Evolutionary conservation across 1,139 yeast species (phyloP).

Genomic region (Yamadazyma sp.): DNA sequence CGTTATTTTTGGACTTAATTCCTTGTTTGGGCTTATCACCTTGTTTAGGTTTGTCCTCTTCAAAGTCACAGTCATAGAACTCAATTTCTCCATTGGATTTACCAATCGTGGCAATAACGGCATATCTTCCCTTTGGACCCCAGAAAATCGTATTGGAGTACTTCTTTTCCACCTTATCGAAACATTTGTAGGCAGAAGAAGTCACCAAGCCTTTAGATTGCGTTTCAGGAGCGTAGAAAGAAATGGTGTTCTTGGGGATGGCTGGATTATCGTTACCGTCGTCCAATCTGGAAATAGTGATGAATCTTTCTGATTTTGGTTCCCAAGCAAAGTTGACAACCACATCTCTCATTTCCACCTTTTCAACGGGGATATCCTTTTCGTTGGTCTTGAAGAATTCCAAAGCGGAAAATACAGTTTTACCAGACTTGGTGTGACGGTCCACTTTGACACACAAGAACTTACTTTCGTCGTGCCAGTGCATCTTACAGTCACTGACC

Average conservation of each 20-base stretch:
- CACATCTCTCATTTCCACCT: slow-evolving; percentile 87
- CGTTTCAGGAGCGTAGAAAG: slow-evolving; percentile 90
- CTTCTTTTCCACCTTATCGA: slow-evolving; percentile 57
- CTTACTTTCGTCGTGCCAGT: slow-evolving; percentile 91
- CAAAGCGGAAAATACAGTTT: slow-evolving; percentile 86
- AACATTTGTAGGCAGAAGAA: slow-evolving; percentile 32
- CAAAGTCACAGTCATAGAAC: slow-evolving; percentile 83
- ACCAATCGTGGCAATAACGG: slow-evolving; percentile 71
- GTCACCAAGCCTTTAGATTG: slow-evolving; percentile 87
- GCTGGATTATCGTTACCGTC: slow-evolving; percentile 65
- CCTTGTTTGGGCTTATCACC: slow-evolving; percentile 16
- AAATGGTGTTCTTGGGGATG: slow-evolving; percentile 66
- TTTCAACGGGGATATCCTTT: slow-evolving; percentile 92
- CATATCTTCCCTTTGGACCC: slow-evolving; percentile 94
- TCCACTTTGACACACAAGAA: slow-evolving; percentile 92
- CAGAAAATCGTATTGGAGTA: slow-evolving; percentile 75
- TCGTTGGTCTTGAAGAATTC: slow-evolving; percentile 89
- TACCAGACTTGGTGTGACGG: slow-evolving; percentile 93
- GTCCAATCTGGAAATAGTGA: slow-evolving; percentile 69
- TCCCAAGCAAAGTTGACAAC: slow-evolving; percentile 94
- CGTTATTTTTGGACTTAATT: slow-evolving; percentile 47
- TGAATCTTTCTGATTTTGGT: slow-evolving; percentile 86
- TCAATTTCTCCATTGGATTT: slow-evolving; percentile 69
- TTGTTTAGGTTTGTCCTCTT: slow-evolving; percentile 50
- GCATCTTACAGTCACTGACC: slow-evolving; percentile 86